These are phyloP conservation scores for Penicillium bovifimosum DNA, from an alignment of 495 filamentous ascomycete species.

Conservation along the genomic window DNA sequence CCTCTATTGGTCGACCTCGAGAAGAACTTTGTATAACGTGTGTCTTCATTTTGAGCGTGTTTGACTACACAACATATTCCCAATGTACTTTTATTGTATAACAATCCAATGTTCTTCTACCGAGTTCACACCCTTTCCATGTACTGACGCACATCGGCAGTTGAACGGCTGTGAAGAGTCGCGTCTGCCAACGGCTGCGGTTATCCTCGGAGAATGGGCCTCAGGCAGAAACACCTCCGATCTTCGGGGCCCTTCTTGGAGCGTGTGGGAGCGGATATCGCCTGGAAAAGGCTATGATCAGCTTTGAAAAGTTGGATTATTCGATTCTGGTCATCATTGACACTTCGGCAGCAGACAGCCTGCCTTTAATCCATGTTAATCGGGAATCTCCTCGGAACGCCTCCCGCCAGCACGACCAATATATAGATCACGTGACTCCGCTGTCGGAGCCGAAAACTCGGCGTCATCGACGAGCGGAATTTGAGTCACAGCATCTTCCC, in stretches of 20 bases:
- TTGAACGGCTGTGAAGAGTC: neutral
- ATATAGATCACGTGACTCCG: constrained; percentile 25
- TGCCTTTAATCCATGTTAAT: neutral
- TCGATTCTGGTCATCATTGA: neutral
- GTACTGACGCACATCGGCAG: neutral
- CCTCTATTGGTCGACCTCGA: constrained; percentile 37
- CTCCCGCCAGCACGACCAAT: neutral
- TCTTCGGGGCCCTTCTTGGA: constrained; percentile 14
- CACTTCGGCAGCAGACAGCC: neutral
- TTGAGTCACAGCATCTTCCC: constrained; percentile 23
- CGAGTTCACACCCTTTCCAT: neutral
- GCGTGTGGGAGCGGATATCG: neutral
- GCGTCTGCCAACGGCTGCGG: constrained; percentile 4
- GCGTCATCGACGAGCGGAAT: constrained; percentile 20
- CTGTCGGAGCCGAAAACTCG: constrained; percentile 28
- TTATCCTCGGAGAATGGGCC: constrained; percentile 14
- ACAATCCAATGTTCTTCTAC: neutral
- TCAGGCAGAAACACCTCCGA: constrained; percentile 15
- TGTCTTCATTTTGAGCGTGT: constrained; percentile 2
- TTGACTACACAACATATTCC: constrained; percentile 9
- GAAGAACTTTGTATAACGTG: constrained; percentile 25
- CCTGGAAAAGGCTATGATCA: neutral
- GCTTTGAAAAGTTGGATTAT: neutral
- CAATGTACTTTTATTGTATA: constrained; percentile 5
- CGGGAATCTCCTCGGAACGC: neutral